Conservation (phyloP, 2,329 filamentous ascomycete species). For the Clarireedia monteithiana region DNA sequence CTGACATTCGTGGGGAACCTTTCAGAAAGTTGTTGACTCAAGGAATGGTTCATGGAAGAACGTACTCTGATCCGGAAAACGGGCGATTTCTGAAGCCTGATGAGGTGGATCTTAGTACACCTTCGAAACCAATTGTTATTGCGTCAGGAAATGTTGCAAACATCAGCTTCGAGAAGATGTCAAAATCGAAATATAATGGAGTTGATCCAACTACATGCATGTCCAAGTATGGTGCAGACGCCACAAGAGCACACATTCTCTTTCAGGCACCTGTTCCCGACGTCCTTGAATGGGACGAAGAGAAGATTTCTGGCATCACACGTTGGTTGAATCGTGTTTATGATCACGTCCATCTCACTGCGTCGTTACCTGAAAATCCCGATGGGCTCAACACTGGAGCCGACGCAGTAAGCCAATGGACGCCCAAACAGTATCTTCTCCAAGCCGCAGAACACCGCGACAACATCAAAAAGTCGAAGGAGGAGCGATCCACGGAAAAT, state of each 20-base stretch:
- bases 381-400: neutral
- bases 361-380: neutral
- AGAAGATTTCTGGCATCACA: slow-evolving; percentile 72
- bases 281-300: slow-evolving; percentile 80
- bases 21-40: slow-evolving; percentile 80
- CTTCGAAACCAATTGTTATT: slow-evolving; percentile 50
- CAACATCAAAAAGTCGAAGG: neutral
- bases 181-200: slow-evolving; percentile 88
- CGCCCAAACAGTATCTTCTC: neutral
- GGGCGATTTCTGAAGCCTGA: slow-evolving; percentile 70
- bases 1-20: slow-evolving; percentile 51
- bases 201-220: slow-evolving; percentile 74
- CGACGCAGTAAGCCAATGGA: neutral
- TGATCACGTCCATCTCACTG: slow-evolving; percentile 8
- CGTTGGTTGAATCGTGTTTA: slow-evolving; percentile 67
- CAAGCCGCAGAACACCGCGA: neutral
- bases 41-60: slow-evolving; percentile 89
- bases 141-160: slow-evolving; percentile 50
- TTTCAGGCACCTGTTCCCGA: slow-evolving; percentile 83
- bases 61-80: slow-evolving; percentile 65
- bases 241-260: slow-evolving; percentile 77
- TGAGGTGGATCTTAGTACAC: slow-evolving; percentile 59
- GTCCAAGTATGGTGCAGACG: slow-evolving; percentile 69
- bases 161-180: slow-evolving; percentile 83
- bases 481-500: neutral